A percentile compares a stretch with the other conserved stretches of the same genome.
phyloP scores from a whole-genome alignment of 768 basidiomycete species.

The Albatrellus ellisii region DNA sequence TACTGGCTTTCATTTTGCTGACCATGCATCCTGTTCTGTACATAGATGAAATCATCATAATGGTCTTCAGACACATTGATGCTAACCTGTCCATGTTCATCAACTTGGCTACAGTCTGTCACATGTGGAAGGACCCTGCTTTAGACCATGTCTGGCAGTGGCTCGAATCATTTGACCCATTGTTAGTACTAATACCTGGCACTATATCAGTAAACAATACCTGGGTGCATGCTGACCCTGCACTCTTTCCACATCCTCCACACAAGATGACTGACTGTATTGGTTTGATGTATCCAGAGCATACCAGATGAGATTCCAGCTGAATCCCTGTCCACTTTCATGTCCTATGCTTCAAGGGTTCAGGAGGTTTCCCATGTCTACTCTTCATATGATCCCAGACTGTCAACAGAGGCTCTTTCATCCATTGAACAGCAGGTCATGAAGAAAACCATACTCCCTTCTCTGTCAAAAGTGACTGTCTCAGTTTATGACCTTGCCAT shows the following conservation, averaged over 20 bases:
- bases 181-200: conserved; percentile 10
- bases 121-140: conserved; percentile 13
- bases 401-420: too few relatives aligned
- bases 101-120: conserved; percentile 11
- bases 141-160: conserved; percentile 12
- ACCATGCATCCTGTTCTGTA: conserved; percentile 13
- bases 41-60: conserved; percentile 13
- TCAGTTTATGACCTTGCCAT: too few relatives aligned
- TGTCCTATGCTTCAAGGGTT: conserved; percentile 12
- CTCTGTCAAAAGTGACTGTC: too few relatives aligned
- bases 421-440: too few relatives aligned
- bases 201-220: conserved; percentile 2
- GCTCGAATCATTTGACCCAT: conserved; percentile 10
- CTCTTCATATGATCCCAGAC: too few relatives aligned
- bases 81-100: conserved; percentile 6
- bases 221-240: neutral
- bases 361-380: conserved; percentile 9
- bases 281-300: neutral
- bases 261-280: too few relatives aligned
- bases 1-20: too few relatives aligned
- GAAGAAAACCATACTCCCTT: too few relatives aligned
- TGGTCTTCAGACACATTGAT: conserved; percentile 10
- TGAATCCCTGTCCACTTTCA: conserved; percentile 5
- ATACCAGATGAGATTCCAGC: neutral
- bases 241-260: too few relatives aligned